Percentiles rank a stretch among this genome's conserved stretches.
phyloP scores from a whole-genome alignment of 352 stramenopile genomes.

The Pythium utonaiense region DNA sequence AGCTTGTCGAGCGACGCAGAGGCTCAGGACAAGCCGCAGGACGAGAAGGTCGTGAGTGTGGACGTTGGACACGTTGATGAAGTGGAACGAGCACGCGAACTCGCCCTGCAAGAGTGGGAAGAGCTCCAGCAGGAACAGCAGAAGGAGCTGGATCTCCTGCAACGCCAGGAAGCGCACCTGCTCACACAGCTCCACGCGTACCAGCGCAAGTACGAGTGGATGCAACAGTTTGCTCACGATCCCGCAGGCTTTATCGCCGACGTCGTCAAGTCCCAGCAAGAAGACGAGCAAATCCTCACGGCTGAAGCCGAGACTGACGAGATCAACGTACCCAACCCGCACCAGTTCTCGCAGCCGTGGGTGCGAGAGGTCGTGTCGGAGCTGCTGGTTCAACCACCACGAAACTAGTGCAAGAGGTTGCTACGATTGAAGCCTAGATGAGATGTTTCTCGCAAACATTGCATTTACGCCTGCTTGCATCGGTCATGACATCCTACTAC shows the following conservation, averaged over 20 bases:
- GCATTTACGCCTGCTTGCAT: too few relatives aligned
- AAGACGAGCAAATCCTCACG: constrained; percentile 59
- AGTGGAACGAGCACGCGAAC: constrained; percentile 33
- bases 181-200: constrained; percentile 44
- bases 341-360: constrained; percentile 73
- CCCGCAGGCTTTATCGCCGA: constrained; percentile 62
- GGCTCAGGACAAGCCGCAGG: constrained; percentile 25
- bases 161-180: constrained; percentile 54
- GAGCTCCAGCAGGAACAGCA: constrained; percentile 65
- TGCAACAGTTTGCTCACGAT: constrained; percentile 60
- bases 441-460: not conserved
- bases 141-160: constrained; percentile 56
- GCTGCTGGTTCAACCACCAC: constrained; percentile 28
- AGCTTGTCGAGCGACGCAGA: constrained; percentile 29
- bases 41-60: constrained; percentile 58
- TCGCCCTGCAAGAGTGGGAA: constrained; percentile 46
- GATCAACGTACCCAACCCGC: constrained; percentile 44
- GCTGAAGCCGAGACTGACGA: constrained; percentile 63
- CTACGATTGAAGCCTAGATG: too few relatives aligned
- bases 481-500: too few relatives aligned
- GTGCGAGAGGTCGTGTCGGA: constrained; percentile 49
- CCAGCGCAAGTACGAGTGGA: constrained; percentile 61
- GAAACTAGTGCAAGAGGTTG: too few relatives aligned
- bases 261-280: constrained; percentile 51
- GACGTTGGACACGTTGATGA: constrained; percentile 55